Conservation (phyloP, 2,329 filamentous ascomycete genomes). For the Curvularia sp. region DNA sequence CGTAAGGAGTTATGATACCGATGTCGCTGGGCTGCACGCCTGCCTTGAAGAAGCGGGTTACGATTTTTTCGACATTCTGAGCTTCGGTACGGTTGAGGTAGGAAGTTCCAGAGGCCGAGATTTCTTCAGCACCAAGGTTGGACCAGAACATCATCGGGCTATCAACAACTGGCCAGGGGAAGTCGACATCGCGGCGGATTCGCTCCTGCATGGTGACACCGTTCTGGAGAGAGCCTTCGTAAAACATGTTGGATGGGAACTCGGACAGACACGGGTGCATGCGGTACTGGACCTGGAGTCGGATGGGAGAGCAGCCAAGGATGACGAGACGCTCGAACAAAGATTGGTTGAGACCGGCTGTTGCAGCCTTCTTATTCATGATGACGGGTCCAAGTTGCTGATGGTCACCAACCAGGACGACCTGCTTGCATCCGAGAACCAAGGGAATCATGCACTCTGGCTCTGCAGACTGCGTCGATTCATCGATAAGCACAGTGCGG, state of each 20-base stretch:
- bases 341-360: conserved; percentile 97
- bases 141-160: conserved; percentile 99
- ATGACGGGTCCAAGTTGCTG: conserved; percentile 98
- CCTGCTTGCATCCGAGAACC: conserved; percentile 96
- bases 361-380: conserved; percentile 99
- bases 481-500: conserved; percentile 95
- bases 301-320: conserved; percentile 87
- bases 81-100: conserved; percentile 98
- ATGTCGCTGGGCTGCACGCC: conserved; percentile 93
- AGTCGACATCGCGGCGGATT: conserved; percentile 91
- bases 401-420: conserved; percentile 97
- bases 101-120: conserved; percentile 95
- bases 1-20: conserved; percentile 97
- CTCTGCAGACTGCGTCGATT: conserved; percentile 97
- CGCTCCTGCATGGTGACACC: conserved; percentile 90
- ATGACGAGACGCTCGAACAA: conserved; percentile 95
- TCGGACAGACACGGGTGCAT: conserved; percentile 98
- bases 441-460: conserved; percentile 99
- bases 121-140: conserved; percentile 96
- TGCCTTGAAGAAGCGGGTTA: conserved; percentile 98
- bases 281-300: conserved; percentile 95
- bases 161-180: conserved; percentile 94
- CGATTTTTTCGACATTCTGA: conserved; percentile 97
- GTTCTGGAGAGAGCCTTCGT: conserved; percentile 95
- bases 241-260: conserved; percentile 99